Conservation (phyloP, 75 land plant species). For the Pinus albicaulis region DNA sequence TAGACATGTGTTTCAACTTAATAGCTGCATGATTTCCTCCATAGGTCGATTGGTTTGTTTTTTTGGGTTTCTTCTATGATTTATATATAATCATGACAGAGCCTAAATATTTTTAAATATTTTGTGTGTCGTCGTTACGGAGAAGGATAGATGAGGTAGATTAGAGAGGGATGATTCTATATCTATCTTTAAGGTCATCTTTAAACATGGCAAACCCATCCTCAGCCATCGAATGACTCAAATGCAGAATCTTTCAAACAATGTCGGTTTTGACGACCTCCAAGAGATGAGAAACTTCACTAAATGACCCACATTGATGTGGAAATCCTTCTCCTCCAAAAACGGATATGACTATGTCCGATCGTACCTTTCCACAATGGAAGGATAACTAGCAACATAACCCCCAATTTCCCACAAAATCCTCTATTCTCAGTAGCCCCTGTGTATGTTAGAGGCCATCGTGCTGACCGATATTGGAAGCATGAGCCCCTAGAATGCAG, state of each 20-base stretch:
- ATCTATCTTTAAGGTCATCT: no score
- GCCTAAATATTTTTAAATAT: no score
- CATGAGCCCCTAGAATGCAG: conserved; percentile 85
- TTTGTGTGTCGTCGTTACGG: no score
- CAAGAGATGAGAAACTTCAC: conserved; percentile 66
- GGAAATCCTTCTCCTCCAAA: conserved; percentile 82
- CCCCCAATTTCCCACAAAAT: conserved; percentile 92
- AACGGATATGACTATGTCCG: conserved; percentile 48
- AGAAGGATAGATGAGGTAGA: no score
- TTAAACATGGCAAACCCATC: no score
- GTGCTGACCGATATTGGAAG: conserved; percentile 74
- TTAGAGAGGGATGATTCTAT: no score
- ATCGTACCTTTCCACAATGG: conserved; percentile 52
- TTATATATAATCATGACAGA: no score
- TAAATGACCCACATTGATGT: conserved; percentile 63
- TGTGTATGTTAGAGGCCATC: conserved; percentile 76
- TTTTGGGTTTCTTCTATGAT: no score
- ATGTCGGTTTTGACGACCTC: conserved; percentile 57
- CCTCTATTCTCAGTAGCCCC: conserved; percentile 92
- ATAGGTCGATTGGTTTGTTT: no score
- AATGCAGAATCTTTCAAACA: conserved; percentile 73
- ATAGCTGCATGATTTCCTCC: no score
- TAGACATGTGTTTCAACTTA: no score
- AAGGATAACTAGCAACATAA: conserved; percentile 72
- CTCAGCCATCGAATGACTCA: conserved; percentile 78